Evolutionary conservation across 2,329 filamentous ascomycete genomes (phyloP).

Genomic region (Beauveria asiatica): DNA sequence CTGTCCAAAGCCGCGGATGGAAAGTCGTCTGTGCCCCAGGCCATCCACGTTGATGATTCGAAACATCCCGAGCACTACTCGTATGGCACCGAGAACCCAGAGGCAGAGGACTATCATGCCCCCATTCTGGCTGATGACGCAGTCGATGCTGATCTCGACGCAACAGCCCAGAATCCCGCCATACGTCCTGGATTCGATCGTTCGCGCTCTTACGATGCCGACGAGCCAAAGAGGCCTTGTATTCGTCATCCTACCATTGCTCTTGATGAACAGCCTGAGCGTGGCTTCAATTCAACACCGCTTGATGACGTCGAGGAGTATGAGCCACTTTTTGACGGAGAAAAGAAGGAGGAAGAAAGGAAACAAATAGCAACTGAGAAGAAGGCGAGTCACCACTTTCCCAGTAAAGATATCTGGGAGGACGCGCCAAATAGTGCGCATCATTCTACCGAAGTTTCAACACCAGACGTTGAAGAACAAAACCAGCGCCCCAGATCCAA

Average conservation of each 20-base stretch:
- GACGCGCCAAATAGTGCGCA: slow-evolving; percentile 83
- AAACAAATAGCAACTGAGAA: slow-evolving; percentile 33
- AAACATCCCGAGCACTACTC: slow-evolving; percentile 29
- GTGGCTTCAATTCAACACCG: slow-evolving; percentile 55
- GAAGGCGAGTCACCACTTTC: slow-evolving; percentile 63
- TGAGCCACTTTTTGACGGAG: slow-evolving; percentile 85
- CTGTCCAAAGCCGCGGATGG: slow-evolving; percentile 11
- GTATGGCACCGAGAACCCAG: slow-evolving; percentile 32
- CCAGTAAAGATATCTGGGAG: slow-evolving; percentile 95
- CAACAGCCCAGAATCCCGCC: slow-evolving; percentile 67
- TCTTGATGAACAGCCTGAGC: slow-evolving; percentile 46
- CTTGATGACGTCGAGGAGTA: slow-evolving; percentile 89
- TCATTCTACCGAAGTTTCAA: slow-evolving; percentile 72
- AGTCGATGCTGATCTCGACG: slow-evolving; percentile 62
- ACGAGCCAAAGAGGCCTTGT: slow-evolving; percentile 53
- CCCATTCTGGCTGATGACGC: slow-evolving; percentile 89
- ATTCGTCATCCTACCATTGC: slow-evolving; percentile 53
- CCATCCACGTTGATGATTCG: slow-evolving; percentile 67
- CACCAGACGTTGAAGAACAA: slow-evolving; percentile 49
- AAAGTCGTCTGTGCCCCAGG: slow-evolving; percentile 40
- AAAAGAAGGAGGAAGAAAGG: slow-evolving; percentile 45
- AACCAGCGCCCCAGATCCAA: slow-evolving; percentile 25
- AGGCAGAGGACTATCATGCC: slow-evolving; percentile 56
- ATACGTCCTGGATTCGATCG: slow-evolving; percentile 50
- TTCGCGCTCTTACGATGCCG: slow-evolving; percentile 35